Evolutionary conservation across 2,329 filamentous ascomycete species (phyloP).

Genomic region (Verticillium alfalfae): DNA sequence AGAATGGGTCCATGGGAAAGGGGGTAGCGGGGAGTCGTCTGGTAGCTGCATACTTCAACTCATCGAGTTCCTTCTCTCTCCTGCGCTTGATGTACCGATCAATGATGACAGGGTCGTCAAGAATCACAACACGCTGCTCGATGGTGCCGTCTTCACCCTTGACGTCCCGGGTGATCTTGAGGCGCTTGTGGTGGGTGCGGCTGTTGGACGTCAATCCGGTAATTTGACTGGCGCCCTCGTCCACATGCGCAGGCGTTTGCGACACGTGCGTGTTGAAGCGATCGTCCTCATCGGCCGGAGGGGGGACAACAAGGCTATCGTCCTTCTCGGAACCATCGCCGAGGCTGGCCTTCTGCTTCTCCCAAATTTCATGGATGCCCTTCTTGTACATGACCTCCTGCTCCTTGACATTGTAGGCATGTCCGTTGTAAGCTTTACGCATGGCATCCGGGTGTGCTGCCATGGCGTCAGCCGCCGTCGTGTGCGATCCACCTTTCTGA

Average conservation of each 20-base stretch:
- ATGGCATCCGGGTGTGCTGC: constrained; percentile 56
- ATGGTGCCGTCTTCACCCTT: constrained; percentile 38
- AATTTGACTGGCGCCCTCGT: constrained; percentile 78
- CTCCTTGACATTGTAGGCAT: constrained; percentile 94
- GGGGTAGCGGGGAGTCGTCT: constrained; percentile 1
- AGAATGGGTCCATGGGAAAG: constrained; percentile 4
- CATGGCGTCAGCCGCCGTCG: constrained; percentile 74
- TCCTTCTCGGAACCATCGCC: constrained; percentile 66
- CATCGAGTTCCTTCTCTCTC: constrained; percentile 63
- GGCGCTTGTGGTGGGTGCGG: constrained; percentile 60
- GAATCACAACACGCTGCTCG: constrained; percentile 60
- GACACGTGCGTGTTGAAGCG: constrained; percentile 68
- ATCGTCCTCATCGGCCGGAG: constrained; percentile 57
- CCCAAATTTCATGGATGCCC: constrained; percentile 89
- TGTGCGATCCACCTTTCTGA: constrained; percentile 49
- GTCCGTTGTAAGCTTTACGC: constrained; percentile 82
- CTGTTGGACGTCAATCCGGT: constrained; percentile 65
- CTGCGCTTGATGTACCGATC: constrained; percentile 80
- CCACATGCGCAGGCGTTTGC: constrained; percentile 59
- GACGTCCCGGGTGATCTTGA: constrained; percentile 66
- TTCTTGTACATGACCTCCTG: constrained; percentile 91
- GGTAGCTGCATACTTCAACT: constrained; percentile 11
- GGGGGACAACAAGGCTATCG: constrained; percentile 49
- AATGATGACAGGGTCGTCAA: constrained; percentile 82
- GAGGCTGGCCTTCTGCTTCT: constrained; percentile 74